Evolutionary conservation across 164 flowering plant species (phyloP), one percentile per base, ranked within the genome.

Genomic region (Amborella trichopoda): DNA sequence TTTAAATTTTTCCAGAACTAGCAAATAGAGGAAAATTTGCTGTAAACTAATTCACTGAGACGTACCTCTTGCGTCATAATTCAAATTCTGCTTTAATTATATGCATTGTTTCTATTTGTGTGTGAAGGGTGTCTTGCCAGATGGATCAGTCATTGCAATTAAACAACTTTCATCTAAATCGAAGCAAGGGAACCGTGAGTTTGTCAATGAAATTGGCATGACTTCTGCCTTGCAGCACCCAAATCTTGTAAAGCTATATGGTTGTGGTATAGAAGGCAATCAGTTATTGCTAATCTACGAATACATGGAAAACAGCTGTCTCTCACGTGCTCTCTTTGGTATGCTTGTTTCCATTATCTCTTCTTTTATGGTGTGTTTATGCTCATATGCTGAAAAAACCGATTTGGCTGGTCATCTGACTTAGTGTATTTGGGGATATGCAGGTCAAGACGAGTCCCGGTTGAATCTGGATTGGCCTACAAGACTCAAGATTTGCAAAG

Each of bases 131-230:
- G 37, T 55, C n/a, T 44, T 84, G 37, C 58, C 78, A 40, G 89
- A 84, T 61, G 86, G 89, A 20, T 65, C 78, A 22, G 25, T 76
- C 39, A 67, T 81, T 63, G 89, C 89, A 25, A 86, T 81, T 40
- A 84, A 84, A 70, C 83, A 81, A 58, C 83, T 84, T 20, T 84
- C 94, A 1, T 61, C 94, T 40, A 78, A 74, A 62, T 84, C 94
- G 9, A 84, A 66, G 68, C 94, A 84, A 67, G 94, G 94, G 45
- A 78, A 63, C 28, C 89, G 83, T 28, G 94, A 83, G 57, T 83
- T 83, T 52, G 73, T 83, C 30, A 83, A 67, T 61, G 94, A 83
- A 58, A 73, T 83, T 38, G 94, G 94, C 50, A 80, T 83, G 83
- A 76, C 80, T 44, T 83, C 89, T 61, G 85, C 70, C 12, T 51